Evolutionary conservation across 495 filamentous ascomycete genomes (phyloP), one percentile per base, ranked within the genome.

Genomic region (Hyaloscypha bicolor): DNA sequence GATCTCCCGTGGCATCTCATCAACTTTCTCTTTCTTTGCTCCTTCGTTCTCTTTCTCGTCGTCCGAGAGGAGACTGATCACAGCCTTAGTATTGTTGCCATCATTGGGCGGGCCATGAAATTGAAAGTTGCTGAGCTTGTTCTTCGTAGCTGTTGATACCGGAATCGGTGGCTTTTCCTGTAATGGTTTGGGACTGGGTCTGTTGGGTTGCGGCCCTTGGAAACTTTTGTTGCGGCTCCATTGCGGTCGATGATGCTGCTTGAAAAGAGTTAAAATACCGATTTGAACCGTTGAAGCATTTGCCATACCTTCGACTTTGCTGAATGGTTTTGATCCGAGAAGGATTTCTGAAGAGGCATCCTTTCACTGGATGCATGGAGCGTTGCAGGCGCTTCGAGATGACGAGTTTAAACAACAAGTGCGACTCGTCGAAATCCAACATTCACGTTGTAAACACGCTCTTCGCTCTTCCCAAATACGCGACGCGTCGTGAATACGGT

Each of bases 291-390:
- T n/a, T 16, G 29, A 12, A 4, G 3, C 11, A 14, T 14, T 37
- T 37, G 30, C 37, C 32, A 65, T 57, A 68, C 53, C 9, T 65
- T 71, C 58, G 65, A 62, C 64, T 73, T 75, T 22, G 67, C 35
- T 33, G 66, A 70, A 31, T 72, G 72, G 66, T 77, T 78, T 64
- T 79, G 77, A 45, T 85, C 82, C 11, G 83, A 84, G 65, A 80
- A 81, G 3, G 83, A 84, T 68, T 84, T 85, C 64, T 82, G 76
- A 61, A 84, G 78, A 64, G 81, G 80, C 81, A 84, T 81, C 33
- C 11, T 64, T 19, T 52, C 30, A 45, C 32, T 59, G 22, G 8
- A 9, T 14, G 21, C 53, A 56, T 56, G 53, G 21, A 30, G 42
- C 42, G 9, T 16, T 56, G 53, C 53, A 56, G 53, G 53, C 22